Percentiles rank a stretch among this genome's conserved stretches.
Evolutionary conservation across 2,329 filamentous ascomycete species (phyloP).

Genomic region (Ascochyta rabiei): DNA sequence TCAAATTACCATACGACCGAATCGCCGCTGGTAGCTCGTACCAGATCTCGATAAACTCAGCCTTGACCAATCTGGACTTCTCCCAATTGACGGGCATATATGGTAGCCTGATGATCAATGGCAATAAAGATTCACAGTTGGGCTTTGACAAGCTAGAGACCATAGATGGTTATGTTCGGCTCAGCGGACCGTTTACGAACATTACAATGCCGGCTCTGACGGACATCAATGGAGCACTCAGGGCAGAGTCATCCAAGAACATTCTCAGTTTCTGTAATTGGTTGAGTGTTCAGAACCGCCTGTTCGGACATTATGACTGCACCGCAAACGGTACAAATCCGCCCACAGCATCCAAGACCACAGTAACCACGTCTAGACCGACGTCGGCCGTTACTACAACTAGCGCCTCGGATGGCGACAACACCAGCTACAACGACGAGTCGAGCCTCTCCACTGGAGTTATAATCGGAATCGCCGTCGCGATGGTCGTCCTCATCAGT

Average conservation of each 20-base stretch:
- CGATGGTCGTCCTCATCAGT: conserved; percentile 11
- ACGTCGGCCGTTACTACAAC: neutral
- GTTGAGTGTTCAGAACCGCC: conserved; percentile 9
- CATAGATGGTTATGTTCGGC: conserved; percentile 25
- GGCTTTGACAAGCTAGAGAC: conserved; percentile 22
- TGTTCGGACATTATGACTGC: conserved; percentile 26
- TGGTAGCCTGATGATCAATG: conserved; percentile 23
- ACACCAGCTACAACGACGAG: neutral
- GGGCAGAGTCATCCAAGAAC: conserved; percentile 21
- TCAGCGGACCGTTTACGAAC: conserved; percentile 25
- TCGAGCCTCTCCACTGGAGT: conserved; percentile 2
- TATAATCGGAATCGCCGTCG: conserved; percentile 18
- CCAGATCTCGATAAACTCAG: conserved; percentile 18
- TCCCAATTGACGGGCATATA: conserved; percentile 17
- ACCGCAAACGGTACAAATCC: conserved; percentile 16
- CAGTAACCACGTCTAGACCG: neutral
- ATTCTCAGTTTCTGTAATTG: conserved; percentile 22
- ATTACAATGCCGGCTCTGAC: conserved; percentile 28
- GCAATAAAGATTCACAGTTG: conserved; percentile 12
- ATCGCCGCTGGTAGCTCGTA: conserved; percentile 23
- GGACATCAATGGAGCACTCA: conserved; percentile 22
- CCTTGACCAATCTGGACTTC: conserved; percentile 16
- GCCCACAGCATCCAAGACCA: neutral
- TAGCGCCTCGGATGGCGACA: neutral
- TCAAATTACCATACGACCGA: conserved; percentile 21